Percentiles rank a stretch among this genome's conserved stretches.
These are phyloP conservation scores for Lasiodiplodia sp. DNA, from an alignment of 2,329 filamentous ascomycete species.

Conservation along the genomic window DNA sequence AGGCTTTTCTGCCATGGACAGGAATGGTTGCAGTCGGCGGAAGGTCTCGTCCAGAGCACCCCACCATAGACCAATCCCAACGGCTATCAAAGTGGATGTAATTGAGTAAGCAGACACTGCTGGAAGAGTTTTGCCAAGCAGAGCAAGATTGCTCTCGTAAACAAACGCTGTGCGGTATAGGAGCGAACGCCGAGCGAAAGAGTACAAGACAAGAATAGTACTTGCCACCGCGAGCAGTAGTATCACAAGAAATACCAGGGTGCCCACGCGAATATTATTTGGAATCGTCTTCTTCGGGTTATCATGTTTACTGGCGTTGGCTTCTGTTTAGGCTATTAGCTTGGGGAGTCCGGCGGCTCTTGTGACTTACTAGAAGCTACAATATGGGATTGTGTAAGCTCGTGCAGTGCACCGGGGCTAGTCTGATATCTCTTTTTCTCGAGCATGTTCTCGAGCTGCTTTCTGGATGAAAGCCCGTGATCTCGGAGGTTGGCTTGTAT, in stretches of 20 bases:
- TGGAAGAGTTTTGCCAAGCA: background rate
- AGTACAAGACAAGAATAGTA: background rate
- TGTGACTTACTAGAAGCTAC: background rate
- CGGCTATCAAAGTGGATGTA: background rate
- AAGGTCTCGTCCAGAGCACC: conserved; percentile 35
- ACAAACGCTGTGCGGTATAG: background rate
- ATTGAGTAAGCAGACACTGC: background rate
- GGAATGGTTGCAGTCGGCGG: conserved; percentile 36
- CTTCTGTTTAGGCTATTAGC: no score
- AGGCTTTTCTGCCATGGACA: conserved; percentile 27
- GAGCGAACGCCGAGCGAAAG: background rate
- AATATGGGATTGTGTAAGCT: background rate
- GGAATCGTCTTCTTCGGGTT: no score
- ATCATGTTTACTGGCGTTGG: no score
- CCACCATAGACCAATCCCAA: conserved; percentile 36
- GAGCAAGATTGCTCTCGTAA: conserved; percentile 21
- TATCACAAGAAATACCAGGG: background rate
- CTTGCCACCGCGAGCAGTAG: background rate
- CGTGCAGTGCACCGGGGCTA: background rate
- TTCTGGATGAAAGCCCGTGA: background rate
- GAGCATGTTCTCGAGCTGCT: background rate
- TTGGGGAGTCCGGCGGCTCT: no score
- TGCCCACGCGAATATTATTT: no score
- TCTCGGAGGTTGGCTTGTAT: no score
- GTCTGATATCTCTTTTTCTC: background rate